These are phyloP conservation scores for Citropsis articulata DNA, from an alignment of 345 rosid species.

Conservation along the genomic window DNA sequence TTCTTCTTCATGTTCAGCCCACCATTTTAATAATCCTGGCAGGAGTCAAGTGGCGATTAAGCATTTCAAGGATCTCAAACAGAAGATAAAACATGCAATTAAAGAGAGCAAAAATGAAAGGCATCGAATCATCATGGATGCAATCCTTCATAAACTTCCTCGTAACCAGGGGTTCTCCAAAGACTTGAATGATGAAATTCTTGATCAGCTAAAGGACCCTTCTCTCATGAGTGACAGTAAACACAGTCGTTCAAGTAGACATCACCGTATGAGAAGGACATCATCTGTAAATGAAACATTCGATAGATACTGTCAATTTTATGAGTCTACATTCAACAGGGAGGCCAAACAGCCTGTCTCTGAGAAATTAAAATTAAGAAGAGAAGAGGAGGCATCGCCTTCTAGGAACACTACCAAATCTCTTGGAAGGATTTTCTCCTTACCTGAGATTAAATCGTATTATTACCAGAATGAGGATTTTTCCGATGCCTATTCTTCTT, in stretches of 20 bases:
- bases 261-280: slow-evolving; percentile 36
- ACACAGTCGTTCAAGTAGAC: slow-evolving; percentile 17
- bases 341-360: slow-evolving; percentile 37
- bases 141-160: slow-evolving; percentile 76
- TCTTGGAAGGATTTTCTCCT: slow-evolving; percentile 59
- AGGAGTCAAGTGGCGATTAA: slow-evolving; percentile 45
- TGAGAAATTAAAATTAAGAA: slow-evolving; percentile 26
- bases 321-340: slow-evolving; percentile 43
- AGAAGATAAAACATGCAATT: slow-evolving; percentile 64
- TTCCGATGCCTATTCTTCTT: slow-evolving; percentile 24
- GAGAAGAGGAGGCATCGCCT: slow-evolving; percentile 29
- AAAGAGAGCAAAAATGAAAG: slow-evolving; percentile 58
- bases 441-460: slow-evolving; percentile 51
- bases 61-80: slow-evolving; percentile 62
- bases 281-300: slow-evolving; percentile 58
- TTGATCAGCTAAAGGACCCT: slow-evolving; percentile 31
- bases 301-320: slow-evolving; percentile 61
- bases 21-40: slow-evolving; percentile 25
- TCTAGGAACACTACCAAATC: slow-evolving; percentile 20
- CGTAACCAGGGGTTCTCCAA: slow-evolving; percentile 44
- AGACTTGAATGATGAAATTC: slow-evolving; percentile 44
- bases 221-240: slow-evolving; percentile 8
- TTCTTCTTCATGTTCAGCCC: slow-evolving; percentile 32
- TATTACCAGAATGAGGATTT: slow-evolving; percentile 18
- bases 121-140: slow-evolving; percentile 75